phyloP scores from a whole-genome alignment of 192 early-diverging fungal species.

The Pilobolus umbonatus region DNA sequence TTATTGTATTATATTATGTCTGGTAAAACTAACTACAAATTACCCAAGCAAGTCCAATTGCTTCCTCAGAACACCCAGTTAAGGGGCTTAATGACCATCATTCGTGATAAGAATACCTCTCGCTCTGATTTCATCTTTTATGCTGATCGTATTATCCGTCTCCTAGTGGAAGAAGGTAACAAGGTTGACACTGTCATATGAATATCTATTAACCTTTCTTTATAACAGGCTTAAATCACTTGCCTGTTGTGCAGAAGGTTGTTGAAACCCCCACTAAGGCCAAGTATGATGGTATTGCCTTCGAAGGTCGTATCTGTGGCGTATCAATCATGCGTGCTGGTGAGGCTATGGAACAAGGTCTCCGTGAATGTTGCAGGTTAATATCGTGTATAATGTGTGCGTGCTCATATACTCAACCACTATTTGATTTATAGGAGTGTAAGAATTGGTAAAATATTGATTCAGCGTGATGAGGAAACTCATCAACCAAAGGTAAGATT shows the following conservation, averaged over 20 bases:
- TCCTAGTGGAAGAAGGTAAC: slow-evolving; percentile 86
- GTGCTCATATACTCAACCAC: not conserved
- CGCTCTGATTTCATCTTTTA: slow-evolving; percentile 95
- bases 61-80: slow-evolving; percentile 72
- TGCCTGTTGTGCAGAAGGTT: slow-evolving; percentile 76
- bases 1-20: too few relatives aligned
- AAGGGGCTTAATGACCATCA: slow-evolving; percentile 79
- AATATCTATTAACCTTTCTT: not conserved
- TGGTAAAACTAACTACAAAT: slow-evolving; percentile 15
- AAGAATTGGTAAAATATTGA: slow-evolving; percentile 92
- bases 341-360: slow-evolving; percentile 86
- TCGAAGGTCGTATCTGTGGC: slow-evolving; percentile 35
- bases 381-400: not conserved
- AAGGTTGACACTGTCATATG: not conserved
- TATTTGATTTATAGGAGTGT: slow-evolving; percentile 55
- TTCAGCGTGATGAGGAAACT: slow-evolving; percentile 94
- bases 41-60: slow-evolving; percentile 58
- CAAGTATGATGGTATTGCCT: slow-evolving; percentile 15
- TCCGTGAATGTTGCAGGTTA: slow-evolving; percentile 73
- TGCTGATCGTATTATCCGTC: slow-evolving; percentile 79
- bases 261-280: slow-evolving; percentile 76
- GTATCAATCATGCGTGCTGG: slow-evolving; percentile 95
- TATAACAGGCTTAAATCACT: slow-evolving; percentile 72
- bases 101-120: slow-evolving; percentile 70
- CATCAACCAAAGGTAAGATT: slow-evolving; percentile 66